Evolutionary conservation across 2,329 filamentous ascomycete species (phyloP).

Genomic region (Thelonectria blattea): DNA sequence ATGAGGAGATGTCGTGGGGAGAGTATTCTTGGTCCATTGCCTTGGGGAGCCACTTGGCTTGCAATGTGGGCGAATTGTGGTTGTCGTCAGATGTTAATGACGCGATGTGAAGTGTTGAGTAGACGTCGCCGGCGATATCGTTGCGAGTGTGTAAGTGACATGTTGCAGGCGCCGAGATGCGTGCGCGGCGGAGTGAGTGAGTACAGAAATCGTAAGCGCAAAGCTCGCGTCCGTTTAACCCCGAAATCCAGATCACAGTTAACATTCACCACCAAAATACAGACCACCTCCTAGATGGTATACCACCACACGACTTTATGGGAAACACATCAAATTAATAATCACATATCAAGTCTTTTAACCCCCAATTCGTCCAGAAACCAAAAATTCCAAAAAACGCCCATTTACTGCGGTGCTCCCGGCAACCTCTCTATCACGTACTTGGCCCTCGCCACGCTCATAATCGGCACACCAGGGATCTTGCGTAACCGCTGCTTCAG

Average conservation of each 20-base stretch:
- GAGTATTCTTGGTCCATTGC: slow-evolving; percentile 30
- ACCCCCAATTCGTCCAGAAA: background rate
- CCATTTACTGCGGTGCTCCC: slow-evolving; percentile 70
- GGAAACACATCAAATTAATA: background rate
- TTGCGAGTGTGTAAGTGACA: background rate
- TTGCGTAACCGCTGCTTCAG: slow-evolving; percentile 85
- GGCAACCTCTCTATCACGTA: slow-evolving; percentile 94
- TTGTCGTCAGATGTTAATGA: background rate
- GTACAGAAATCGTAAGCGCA: background rate
- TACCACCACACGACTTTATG: background rate
- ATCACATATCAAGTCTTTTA: background rate
- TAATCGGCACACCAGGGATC: slow-evolving; percentile 68
- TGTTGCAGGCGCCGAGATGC: background rate
- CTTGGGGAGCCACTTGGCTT: background rate
- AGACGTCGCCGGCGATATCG: background rate
- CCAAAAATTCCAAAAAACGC: background rate
- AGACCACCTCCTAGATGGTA: background rate
- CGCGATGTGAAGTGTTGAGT: background rate
- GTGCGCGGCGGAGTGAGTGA: slow-evolving; percentile 9
- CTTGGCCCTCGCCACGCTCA: slow-evolving; percentile 86
- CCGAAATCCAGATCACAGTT: slow-evolving; percentile 4
- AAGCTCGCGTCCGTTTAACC: slow-evolving; percentile 2
- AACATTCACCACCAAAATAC: background rate
- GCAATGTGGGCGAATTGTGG: background rate
- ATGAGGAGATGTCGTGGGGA: slow-evolving; percentile 31